Base-by-base conservation (phyloP, 2,329 filamentous ascomycete species). In the Colletotrichum orbiculare region DNA sequence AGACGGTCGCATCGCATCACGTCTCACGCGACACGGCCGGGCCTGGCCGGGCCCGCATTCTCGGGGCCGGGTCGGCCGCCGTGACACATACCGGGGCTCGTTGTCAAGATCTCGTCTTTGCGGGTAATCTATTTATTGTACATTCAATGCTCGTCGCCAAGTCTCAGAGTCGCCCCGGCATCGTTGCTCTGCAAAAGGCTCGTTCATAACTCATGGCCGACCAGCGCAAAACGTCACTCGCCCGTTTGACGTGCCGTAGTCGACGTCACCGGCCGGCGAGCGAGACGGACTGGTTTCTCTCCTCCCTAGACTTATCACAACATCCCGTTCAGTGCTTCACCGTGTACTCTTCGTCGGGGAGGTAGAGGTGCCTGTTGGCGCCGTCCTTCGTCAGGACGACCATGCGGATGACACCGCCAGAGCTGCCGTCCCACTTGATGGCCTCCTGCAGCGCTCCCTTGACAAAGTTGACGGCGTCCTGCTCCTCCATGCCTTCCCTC, bases 401-500 rank as follows among this genome's bases (percentile, higher is more conserved):
- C 92, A 99, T 93, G 72, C 96, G 89, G 74, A 99, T 99, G 66
- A 99, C 96, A 82, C 96, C 96, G 70, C 96, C 96, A 3, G 96
- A 98, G 83, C 94, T 97, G 69, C 96, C 96, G 77, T 99, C 96
- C 96, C 96, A 99, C 82, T 97, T 97, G 86, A 99, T 98, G 13
- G 96, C 96, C 85, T 99, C 95, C 74, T 88, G 84, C 75, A 99
- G 83, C 38, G 96, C 90, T 52, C 89, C 91, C 83, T 97, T 97
- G 77, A 99, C 96, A 74, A 99, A 99, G 45, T 89, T 81, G 69
- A 99, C 89, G 1, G 96, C 96, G 68, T 97, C 94, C 60, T 88
- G 85, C 84, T 98, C 93, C 57, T 91, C 93, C 94, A 99, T 98
- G 70, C 89, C 89, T 81, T 98, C 96, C 78, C 85, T 89, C 96